A percentile compares a stretch with the other conserved stretches of the same genome.
phyloP scores from a whole-genome alignment of 2,329 filamentous ascomycete genomes.

The Scorias spongiosa region DNA sequence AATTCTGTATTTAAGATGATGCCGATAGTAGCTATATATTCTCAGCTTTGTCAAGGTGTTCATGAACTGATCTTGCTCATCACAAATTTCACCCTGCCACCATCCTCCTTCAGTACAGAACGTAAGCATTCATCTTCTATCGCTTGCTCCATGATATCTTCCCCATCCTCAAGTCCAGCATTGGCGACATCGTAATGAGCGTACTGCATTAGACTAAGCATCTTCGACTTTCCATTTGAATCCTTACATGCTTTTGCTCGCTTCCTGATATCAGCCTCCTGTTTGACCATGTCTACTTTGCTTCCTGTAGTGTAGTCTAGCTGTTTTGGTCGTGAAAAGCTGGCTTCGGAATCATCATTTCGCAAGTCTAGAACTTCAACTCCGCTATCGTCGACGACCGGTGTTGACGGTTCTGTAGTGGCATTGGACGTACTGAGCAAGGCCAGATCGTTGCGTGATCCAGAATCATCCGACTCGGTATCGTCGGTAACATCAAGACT shows the following conservation, averaged over 20 bases:
- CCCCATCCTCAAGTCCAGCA: slow-evolving; percentile 14
- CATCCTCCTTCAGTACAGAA: slow-evolving; percentile 31
- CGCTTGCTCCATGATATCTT: slow-evolving; percentile 14
- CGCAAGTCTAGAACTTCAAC: slow-evolving; percentile 6
- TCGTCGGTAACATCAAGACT: slow-evolving; percentile 7
- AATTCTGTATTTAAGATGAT: too few relatives aligned
- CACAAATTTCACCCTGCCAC: slow-evolving; percentile 31
- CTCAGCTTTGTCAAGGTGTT: not conserved
- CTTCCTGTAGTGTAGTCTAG: slow-evolving; percentile 21
- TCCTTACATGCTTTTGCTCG: slow-evolving; percentile 18
- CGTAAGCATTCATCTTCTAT: slow-evolving; percentile 38
- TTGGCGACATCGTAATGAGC: slow-evolving; percentile 33
- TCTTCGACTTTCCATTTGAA: slow-evolving; percentile 23
- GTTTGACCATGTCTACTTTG: slow-evolving; percentile 30
- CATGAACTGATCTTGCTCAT: slow-evolving; percentile 28
- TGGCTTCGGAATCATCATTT: slow-evolving; percentile 12
- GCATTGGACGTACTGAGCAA: slow-evolving; percentile 4
- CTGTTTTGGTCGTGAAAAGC: slow-evolving; percentile 14
- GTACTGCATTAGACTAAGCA: slow-evolving; percentile 40
- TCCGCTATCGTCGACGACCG: slow-evolving; percentile 1
- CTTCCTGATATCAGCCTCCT: slow-evolving; percentile 19
- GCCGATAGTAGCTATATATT: too few relatives aligned
- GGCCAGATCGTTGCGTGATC: slow-evolving; percentile 12
- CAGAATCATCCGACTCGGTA: slow-evolving; percentile 7
- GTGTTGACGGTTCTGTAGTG: not conserved